Conservation (phyloP, 177 flowering plant genomes). For the Vitis hybrid region DNA sequence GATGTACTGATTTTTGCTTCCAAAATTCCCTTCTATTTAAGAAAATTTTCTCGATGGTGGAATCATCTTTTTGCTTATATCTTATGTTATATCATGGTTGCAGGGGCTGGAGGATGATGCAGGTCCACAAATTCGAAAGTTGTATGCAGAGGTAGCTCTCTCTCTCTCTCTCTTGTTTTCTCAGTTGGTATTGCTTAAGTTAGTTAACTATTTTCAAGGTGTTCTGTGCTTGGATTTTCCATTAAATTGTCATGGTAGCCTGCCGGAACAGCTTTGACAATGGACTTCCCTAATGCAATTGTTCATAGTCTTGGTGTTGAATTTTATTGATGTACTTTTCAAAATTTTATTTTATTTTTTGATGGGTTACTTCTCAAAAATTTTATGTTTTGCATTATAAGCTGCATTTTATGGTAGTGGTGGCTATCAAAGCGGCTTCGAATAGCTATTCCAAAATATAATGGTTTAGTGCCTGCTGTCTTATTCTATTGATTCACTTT, state of each 20-base stretch:
- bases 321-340: too few relatives aligned
- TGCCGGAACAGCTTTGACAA: too few relatives aligned
- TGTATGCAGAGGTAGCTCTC: slow-evolving; percentile 78
- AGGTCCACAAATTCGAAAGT: slow-evolving; percentile 79
- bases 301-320: not conserved
- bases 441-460: too few relatives aligned
- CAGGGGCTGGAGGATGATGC: slow-evolving; percentile 94
- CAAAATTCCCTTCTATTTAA: not conserved
- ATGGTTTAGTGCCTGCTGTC: too few relatives aligned
- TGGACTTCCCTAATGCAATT: not conserved
- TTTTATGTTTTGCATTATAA: not conserved
- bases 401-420: too few relatives aligned
- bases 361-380: not conserved
- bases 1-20: slow-evolving; percentile 47
- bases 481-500: too few relatives aligned
- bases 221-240: too few relatives aligned
- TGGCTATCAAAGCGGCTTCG: too few relatives aligned
- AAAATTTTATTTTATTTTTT: too few relatives aligned
- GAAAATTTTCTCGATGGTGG: not conserved
- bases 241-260: too few relatives aligned
- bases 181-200: not conserved
- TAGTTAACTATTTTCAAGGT: too few relatives aligned
- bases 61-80: not conserved
- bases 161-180: not conserved
- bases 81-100: slow-evolving; percentile 16